phyloP scores from a whole-genome alignment of 2,329 filamentous ascomycete genomes.

The Apiospora koreana region DNA sequence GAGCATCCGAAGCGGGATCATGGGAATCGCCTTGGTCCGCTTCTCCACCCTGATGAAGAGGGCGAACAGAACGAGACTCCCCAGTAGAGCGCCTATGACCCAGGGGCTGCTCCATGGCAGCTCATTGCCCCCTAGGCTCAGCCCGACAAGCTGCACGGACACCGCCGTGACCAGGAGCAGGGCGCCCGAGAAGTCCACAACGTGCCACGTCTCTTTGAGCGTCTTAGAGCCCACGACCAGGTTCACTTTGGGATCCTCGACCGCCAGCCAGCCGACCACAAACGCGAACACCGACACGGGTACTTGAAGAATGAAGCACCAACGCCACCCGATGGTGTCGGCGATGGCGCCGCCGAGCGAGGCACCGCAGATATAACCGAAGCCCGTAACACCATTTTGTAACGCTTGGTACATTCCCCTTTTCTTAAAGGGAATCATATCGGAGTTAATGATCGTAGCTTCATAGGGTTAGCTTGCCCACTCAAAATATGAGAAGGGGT shows the following conservation, averaged over 20 bases:
- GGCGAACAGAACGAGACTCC: slow-evolving; percentile 43
- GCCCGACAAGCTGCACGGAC: slow-evolving; percentile 55
- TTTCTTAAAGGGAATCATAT: slow-evolving; percentile 59
- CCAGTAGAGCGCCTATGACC: slow-evolving; percentile 46
- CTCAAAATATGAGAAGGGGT: slow-evolving; percentile 21
- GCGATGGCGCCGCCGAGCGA: slow-evolving; percentile 62
- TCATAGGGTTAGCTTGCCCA: neutral
- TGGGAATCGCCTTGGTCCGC: slow-evolving; percentile 49
- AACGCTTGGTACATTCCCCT: slow-evolving; percentile 62
- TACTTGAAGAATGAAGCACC: slow-evolving; percentile 65
- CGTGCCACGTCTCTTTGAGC: slow-evolving; percentile 44
- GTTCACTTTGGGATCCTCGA: slow-evolving; percentile 45
- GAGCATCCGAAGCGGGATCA: slow-evolving; percentile 59
- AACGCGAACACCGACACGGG: slow-evolving; percentile 60
- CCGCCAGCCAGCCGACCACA: slow-evolving; percentile 51
- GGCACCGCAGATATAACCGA: slow-evolving; percentile 63
- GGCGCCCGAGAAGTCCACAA: slow-evolving; percentile 60
- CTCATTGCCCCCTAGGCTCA: slow-evolving; percentile 59
- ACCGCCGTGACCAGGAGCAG: slow-evolving; percentile 58
- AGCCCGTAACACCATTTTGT: slow-evolving; percentile 62
- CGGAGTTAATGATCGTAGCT: slow-evolving; percentile 62
- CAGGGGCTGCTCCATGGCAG: slow-evolving; percentile 51
- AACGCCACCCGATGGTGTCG: slow-evolving; percentile 67
- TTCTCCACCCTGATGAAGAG: slow-evolving; percentile 51
- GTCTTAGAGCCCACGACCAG: slow-evolving; percentile 20